Conservation (phyloP, 805 yeast genomes). For the Suhomyces prunicola region DNA sequence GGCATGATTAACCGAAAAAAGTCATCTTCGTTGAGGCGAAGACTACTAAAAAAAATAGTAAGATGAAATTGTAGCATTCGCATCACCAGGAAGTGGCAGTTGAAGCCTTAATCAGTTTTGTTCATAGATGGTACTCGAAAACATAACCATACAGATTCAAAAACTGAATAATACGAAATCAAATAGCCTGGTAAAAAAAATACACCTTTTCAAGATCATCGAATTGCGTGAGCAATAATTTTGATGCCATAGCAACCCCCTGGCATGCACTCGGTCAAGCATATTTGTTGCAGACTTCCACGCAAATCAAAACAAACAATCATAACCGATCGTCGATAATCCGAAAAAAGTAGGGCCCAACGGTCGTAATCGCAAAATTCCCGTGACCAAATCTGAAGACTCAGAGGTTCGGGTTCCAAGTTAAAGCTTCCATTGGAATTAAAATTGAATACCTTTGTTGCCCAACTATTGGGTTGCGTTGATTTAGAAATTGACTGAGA, state of each 20-base stretch:
- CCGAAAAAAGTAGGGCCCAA: background rate
- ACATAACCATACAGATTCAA: background rate
- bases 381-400: background rate
- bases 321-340: constrained; percentile 1
- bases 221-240: background rate
- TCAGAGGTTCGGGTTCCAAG: background rate
- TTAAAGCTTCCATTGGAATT: background rate
- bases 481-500: background rate
- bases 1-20: background rate
- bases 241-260: background rate
- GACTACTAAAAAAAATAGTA: background rate
- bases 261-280: background rate
- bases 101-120: background rate
- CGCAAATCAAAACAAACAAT: background rate
- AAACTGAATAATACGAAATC: background rate
- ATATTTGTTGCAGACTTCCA: constrained; percentile 1
- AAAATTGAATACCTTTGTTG: background rate
- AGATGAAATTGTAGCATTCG: background rate
- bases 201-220: background rate
- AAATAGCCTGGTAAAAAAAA: background rate
- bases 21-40: background rate
- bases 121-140: background rate
- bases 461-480: background rate
- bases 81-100: background rate
- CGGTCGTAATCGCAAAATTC: background rate